Base-by-base conservation (phyloP, 805 yeast species). In the Cyberlindnera sargentensis region DNA sequence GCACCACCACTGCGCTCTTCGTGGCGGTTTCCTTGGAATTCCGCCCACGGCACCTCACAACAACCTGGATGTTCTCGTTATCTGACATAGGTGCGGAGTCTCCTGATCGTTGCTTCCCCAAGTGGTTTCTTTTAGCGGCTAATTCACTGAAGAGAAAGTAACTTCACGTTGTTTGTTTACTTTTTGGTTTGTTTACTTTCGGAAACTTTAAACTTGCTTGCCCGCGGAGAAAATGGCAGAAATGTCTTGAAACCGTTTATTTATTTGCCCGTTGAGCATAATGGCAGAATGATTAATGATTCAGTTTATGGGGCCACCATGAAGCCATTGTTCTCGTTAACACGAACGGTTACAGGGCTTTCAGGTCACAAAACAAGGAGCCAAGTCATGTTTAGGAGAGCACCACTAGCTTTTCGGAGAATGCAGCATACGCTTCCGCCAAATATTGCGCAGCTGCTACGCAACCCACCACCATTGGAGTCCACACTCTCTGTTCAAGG, bases 31-130 rank as follows among this genome's bases (percentile, higher is more conserved):
- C 87, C 44, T 79, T 68, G 36, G 71, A 68, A 48, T 73, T 80
- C 43, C 87, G 61, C 4, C 81, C 81, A 44, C 87, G 64, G 52
- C 85, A 78, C 48, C 87, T 67, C 8, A 80, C 83, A 15, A 74
- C 79, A 3, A 81, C 87, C 40, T 73, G 73, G 38, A 81, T 79
- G 48, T 79, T 78, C 45, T 68, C 63, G 48, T 62, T 70, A 31
- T 68, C 68, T n/a, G 47, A 40, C 47, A 46, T 49, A 46, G 37
- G n/a, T n/a, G 25, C 8, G 35, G 24, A n/a, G 35, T 15, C 11
- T 15, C 25, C 35, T 15, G 4, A 24, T 20, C 8, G 8, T 33
- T 9, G 30, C 30, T 6, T 28, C 30, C 8, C 6, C 30, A 7
- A 28, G 9, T 9, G 30, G 6, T 28, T 28, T 28, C 30, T 6